Percentiles rank a stretch among this genome's conserved stretches.
These are phyloP conservation scores for Cyberlindnera suaveolens DNA, from an alignment of 805 yeast genomes.

Conservation along the genomic window DNA sequence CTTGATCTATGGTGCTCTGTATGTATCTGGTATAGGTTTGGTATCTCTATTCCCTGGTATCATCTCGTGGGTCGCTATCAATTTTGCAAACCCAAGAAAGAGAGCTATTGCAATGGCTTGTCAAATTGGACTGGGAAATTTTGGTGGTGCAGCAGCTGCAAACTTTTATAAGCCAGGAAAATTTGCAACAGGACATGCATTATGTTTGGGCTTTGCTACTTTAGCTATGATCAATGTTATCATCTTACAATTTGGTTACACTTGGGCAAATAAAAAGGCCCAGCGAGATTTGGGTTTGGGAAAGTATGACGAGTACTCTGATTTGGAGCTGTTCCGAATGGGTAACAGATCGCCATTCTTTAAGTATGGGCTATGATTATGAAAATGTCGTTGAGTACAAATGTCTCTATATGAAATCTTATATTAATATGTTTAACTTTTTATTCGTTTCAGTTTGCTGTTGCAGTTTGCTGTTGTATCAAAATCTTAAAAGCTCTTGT, in stretches of 20 bases:
- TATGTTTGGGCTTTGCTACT: conserved; percentile 28
- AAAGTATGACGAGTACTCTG: conserved; percentile 24
- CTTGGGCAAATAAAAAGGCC: conserved; percentile 22
- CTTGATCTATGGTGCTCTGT: conserved; percentile 27
- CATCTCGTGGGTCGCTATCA: conserved; percentile 34
- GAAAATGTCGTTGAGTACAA: not conserved
- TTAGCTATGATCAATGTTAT: conserved; percentile 26
- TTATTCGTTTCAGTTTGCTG: too few species aligned
- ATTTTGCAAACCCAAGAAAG: conserved; percentile 30
- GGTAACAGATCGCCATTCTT: conserved; percentile 41
- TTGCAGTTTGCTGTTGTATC: too few species aligned
- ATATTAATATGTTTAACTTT: too few species aligned
- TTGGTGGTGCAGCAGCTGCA: conserved; percentile 31
- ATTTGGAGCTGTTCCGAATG: conserved; percentile 30
- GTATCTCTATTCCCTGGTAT: conserved; percentile 29
- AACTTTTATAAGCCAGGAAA: conserved; percentile 29
- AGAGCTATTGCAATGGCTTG: conserved; percentile 34
- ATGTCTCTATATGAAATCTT: too few species aligned
- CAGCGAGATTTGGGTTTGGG: conserved; percentile 26
- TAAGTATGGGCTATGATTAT: conserved; percentile 21
- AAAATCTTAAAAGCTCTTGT: too few species aligned
- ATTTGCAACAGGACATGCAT: conserved; percentile 27
- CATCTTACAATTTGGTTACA: conserved; percentile 20
- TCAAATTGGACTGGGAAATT: conserved; percentile 34
- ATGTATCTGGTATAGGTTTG: conserved; percentile 27